These are phyloP conservation scores for Candida sphagnicola DNA, from an alignment of 805 yeast genomes.

Conservation along the genomic window DNA sequence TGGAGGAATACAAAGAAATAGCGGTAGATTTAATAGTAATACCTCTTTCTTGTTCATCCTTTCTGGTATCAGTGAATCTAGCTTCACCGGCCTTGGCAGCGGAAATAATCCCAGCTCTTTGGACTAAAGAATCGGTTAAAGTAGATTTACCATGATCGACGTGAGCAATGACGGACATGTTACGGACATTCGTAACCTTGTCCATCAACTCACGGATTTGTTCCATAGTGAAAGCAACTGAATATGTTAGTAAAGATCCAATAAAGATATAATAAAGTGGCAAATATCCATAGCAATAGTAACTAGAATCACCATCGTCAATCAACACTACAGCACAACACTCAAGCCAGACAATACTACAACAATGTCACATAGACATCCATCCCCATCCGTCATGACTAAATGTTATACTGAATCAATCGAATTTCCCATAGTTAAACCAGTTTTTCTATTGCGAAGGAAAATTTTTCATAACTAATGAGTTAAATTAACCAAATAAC, in stretches of 20 bases:
- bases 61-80: conserved; percentile 99
- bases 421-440: background rate
- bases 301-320: too few relatives aligned
- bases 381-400: too few relatives aligned
- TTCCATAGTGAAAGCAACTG: conserved; percentile 51
- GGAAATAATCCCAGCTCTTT: conserved; percentile 98
- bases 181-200: conserved; percentile 99
- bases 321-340: too few relatives aligned
- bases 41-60: conserved; percentile 99
- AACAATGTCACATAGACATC: background rate
- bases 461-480: background rate
- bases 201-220: conserved; percentile 99
- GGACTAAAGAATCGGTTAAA: conserved; percentile 98
- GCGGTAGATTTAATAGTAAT: conserved; percentile 99
- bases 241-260: conserved; percentile 23
- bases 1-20: conserved; percentile 88
- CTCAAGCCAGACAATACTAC: too few relatives aligned
- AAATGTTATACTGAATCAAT: too few relatives aligned
- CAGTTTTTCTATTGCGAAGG: background rate
- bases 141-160: conserved; percentile 99
- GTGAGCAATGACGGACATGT: conserved; percentile 99
- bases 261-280: background rate
- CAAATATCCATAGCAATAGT: too few relatives aligned
- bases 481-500: background rate
- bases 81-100: conserved; percentile 99